Evolutionary conservation across 306 rosid species (phyloP).

Genomic region (Prunus fruticosa): DNA sequence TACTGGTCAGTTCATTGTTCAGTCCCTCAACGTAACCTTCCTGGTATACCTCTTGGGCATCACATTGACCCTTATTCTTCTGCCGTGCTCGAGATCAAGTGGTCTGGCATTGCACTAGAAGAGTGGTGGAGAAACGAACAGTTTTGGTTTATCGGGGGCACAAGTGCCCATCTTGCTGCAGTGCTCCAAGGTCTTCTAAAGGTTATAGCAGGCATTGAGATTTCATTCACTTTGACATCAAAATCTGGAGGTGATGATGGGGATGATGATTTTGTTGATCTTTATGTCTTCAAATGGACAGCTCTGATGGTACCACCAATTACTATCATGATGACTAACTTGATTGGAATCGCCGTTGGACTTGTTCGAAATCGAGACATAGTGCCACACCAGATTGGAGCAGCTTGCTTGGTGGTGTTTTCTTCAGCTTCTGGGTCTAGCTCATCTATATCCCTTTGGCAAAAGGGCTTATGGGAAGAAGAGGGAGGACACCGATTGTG

Average conservation of each 20-base stretch:
- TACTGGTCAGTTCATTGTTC: constrained; percentile 64
- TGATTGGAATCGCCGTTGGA: constrained; percentile 56
- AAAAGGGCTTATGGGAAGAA: constrained; percentile 75
- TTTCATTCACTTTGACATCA: constrained; percentile 75
- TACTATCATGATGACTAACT: constrained; percentile 62
- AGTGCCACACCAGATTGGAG: constrained; percentile 51
- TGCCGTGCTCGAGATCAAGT: constrained; percentile 66
- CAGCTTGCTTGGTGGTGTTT: constrained; percentile 61
- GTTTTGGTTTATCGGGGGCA: constrained; percentile 84
- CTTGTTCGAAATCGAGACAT: constrained; percentile 54
- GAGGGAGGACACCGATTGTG: constrained; percentile 69
- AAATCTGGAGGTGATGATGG: constrained; percentile 58
- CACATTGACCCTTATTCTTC: constrained; percentile 58
- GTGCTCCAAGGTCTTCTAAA: constrained; percentile 76
- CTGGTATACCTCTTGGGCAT: constrained; percentile 64
- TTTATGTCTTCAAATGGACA: constrained; percentile 62
- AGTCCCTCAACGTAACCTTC: constrained; percentile 52
- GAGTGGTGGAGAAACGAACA: constrained; percentile 92
- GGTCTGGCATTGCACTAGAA: constrained; percentile 69
- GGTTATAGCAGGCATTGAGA: constrained; percentile 71
- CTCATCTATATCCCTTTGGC: constrained; percentile 77
- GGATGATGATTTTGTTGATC: constrained; percentile 58
- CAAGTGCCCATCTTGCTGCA: constrained; percentile 80
- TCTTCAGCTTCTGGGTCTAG: constrained; percentile 81
- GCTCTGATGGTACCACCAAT: constrained; percentile 67